phyloP scores from a whole-genome alignment of 2,329 filamentous ascomycete genomes.

The Basipetospora sp. region DNA sequence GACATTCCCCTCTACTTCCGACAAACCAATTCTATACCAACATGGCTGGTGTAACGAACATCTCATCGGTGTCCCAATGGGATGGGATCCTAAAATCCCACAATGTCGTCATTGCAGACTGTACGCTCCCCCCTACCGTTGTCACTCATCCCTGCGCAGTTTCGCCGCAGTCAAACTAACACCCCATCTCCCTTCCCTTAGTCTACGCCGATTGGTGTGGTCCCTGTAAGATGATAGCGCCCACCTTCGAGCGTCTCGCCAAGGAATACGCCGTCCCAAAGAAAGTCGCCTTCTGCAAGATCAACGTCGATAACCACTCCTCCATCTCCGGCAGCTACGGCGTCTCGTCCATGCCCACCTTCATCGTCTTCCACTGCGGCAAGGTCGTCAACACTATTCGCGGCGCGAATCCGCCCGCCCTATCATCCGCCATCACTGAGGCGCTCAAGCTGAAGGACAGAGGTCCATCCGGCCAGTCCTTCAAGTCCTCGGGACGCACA shows the following conservation, averaged over 20 bases:
- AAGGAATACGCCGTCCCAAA: slow-evolving; percentile 65
- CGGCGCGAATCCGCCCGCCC: slow-evolving; percentile 64
- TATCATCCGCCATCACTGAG: slow-evolving; percentile 64
- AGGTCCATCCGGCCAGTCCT: slow-evolving; percentile 31
- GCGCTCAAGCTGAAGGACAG: slow-evolving; percentile 38
- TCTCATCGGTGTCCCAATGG: slow-evolving; percentile 57
- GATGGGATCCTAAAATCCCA: slow-evolving; percentile 55
- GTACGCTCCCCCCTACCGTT: slow-evolving; percentile 38
- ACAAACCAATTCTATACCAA: slow-evolving; percentile 7
- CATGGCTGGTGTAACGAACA: slow-evolving; percentile 36
- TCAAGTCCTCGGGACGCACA: slow-evolving; percentile 41
- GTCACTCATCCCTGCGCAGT: not conserved
- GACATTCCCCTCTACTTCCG: not conserved
- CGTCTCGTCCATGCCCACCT: slow-evolving; percentile 83
- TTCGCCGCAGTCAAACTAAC: slow-evolving; percentile 5
- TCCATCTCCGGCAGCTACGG: slow-evolving; percentile 63
- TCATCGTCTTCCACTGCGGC: slow-evolving; percentile 74
- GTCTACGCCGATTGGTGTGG: slow-evolving; percentile 94
- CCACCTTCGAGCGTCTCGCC: slow-evolving; percentile 73
- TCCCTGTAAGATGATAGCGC: slow-evolving; percentile 83
- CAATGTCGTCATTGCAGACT: slow-evolving; percentile 76
- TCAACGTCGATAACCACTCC: slow-evolving; percentile 75
- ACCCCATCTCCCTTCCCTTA: slow-evolving; percentile 21
- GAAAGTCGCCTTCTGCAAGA: slow-evolving; percentile 77
- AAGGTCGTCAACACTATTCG: slow-evolving; percentile 59